phyloP scores from a whole-genome alignment of 2,329 filamentous ascomycete species.

The Aspergillus jensenii region DNA sequence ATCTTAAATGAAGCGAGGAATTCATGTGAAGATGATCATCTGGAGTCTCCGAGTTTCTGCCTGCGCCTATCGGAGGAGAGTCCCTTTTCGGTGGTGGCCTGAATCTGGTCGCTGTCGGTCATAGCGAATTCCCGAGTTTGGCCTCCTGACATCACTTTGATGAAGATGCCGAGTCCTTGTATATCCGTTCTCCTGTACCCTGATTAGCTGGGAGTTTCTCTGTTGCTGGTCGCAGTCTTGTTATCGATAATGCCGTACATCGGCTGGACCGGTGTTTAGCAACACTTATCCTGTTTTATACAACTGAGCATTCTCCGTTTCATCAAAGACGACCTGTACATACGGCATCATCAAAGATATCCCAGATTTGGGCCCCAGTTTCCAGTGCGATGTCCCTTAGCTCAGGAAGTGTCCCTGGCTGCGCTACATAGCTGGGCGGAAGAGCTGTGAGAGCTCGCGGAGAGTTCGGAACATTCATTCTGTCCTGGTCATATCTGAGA shows the following conservation, averaged over 20 bases:
- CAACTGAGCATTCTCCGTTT: background rate
- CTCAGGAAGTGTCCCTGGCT: no score
- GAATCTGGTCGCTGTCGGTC: conserved; percentile 7
- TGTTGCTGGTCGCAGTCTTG: background rate
- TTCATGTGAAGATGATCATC: conserved; percentile 24
- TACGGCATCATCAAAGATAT: no score
- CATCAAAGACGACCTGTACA: no score
- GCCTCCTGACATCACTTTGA: conserved; percentile 1
- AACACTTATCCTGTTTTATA: background rate
- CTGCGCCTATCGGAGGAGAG: background rate
- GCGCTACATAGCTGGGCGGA: no score
- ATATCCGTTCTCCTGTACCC: no score
- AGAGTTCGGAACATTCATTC: no score
- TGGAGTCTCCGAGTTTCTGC: background rate
- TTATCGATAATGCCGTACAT: background rate
- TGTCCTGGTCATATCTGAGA: background rate
- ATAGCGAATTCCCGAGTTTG: background rate
- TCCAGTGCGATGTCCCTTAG: no score
- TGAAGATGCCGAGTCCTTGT: background rate
- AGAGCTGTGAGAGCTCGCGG: no score
- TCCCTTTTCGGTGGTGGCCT: background rate
- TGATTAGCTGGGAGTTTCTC: no score
- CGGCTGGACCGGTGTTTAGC: background rate
- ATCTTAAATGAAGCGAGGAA: conserved; percentile 11
- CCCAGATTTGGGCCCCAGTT: no score